Conservation (phyloP, 805 yeast genomes). For the Starmerella gropengiesseri region DNA sequence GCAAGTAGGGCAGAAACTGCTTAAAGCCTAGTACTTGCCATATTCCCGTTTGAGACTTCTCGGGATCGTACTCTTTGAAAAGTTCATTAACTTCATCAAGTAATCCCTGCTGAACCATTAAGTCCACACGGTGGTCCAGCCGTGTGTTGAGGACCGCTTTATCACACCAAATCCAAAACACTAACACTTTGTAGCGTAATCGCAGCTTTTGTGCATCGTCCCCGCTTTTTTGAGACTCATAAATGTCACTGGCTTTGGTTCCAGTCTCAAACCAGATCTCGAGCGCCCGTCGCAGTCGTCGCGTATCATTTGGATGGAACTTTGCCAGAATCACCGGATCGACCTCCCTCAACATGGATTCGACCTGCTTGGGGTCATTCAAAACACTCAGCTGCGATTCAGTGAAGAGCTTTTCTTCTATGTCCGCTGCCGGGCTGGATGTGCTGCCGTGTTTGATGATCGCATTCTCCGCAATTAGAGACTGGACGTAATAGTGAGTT, state of each 20-base stretch:
- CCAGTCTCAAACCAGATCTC: slow-evolving; percentile 68
- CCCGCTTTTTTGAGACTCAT: slow-evolving; percentile 51
- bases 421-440: not conserved
- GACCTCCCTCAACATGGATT: slow-evolving; percentile 35
- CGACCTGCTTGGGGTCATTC: slow-evolving; percentile 30
- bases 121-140: slow-evolving; percentile 70
- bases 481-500: slow-evolving; percentile 84
- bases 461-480: slow-evolving; percentile 58
- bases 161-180: slow-evolving; percentile 75
- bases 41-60: slow-evolving; percentile 44
- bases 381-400: slow-evolving; percentile 10
- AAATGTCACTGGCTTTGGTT: slow-evolving; percentile 57
- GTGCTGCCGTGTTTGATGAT: slow-evolving; percentile 34
- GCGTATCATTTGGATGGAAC: slow-evolving; percentile 82
- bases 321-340: slow-evolving; percentile 70
- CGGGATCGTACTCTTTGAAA: slow-evolving; percentile 28
- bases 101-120: slow-evolving; percentile 66
- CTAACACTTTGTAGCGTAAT: slow-evolving; percentile 33
- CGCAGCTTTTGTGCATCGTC: slow-evolving; percentile 27
- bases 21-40: slow-evolving; percentile 95
- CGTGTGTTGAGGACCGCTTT: slow-evolving; percentile 46
- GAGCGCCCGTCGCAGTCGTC: slow-evolving; percentile 68
- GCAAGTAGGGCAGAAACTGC: slow-evolving; percentile 25
- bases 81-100: slow-evolving; percentile 55
- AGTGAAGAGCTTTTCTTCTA: not conserved